Evolutionary conservation across 306 rosid genomes (phyloP).

Genomic region (Acacia confusa): DNA sequence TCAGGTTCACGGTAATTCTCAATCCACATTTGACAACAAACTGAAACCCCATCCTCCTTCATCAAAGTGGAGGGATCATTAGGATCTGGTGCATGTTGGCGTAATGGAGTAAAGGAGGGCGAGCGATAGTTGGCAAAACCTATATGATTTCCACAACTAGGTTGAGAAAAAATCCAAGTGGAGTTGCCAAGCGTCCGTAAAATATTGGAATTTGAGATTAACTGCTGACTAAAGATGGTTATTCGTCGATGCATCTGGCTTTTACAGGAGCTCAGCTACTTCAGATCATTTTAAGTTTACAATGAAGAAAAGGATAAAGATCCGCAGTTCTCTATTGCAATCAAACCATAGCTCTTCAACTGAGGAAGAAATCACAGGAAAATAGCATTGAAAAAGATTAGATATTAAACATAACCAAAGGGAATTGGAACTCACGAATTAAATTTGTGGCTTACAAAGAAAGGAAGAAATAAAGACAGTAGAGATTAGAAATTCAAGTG

Average conservation of each 20-base stretch:
- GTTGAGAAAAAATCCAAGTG: constrained; percentile 25
- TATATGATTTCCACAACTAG: constrained; percentile 24
- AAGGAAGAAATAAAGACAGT: background rate
- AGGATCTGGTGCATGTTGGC: constrained; percentile 53
- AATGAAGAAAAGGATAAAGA: background rate
- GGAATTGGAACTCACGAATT: background rate
- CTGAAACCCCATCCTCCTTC: constrained; percentile 76
- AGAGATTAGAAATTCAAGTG: background rate
- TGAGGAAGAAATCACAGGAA: background rate
- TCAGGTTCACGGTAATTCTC: constrained; percentile 77
- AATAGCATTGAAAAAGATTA: background rate
- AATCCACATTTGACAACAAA: constrained; percentile 76
- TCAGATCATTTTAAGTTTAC: constrained; percentile 42
- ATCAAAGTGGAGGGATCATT: constrained; percentile 63
- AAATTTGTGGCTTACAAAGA: background rate
- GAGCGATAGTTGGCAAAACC: constrained; percentile 28
- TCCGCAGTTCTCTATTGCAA: background rate
- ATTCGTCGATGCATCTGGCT: constrained; percentile 63
- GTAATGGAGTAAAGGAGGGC: constrained; percentile 44
- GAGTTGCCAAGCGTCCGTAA: constrained; percentile 23
- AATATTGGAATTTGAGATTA: constrained; percentile 31
- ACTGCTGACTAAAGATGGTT: constrained; percentile 45
- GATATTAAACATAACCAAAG: background rate
- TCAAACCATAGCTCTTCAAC: background rate
- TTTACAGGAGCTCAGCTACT: background rate